Base-by-base conservation (phyloP, 2,329 filamentous ascomycete genomes). In the Pyrenophora tritici-repentis region DNA sequence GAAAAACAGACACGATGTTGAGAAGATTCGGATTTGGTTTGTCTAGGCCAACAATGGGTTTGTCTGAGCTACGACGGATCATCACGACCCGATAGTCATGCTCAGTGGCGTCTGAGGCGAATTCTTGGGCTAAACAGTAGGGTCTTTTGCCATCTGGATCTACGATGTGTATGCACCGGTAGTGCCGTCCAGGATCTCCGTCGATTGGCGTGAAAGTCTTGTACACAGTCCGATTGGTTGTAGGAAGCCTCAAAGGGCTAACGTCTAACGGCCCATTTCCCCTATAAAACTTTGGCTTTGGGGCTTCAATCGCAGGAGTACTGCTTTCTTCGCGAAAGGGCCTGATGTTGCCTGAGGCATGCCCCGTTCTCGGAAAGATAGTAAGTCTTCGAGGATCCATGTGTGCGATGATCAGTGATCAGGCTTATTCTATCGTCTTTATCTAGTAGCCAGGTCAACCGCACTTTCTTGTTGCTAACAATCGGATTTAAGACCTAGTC, bases 1-100 rank as follows among this genome's bases (percentile, higher is more conserved):
- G 5, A 17, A 61, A 61, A 5, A 55, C 42, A 42, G 36, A 37
- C 6, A 56, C 1, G 4, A 61, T 55, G 38, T 61, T 59, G 5
- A 61, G 53, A 35, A 61, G 16, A 47, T 61, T 55, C 6, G 22
- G 36, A 18, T 57, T 38, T 1, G 10, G 47, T 14, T 47, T 42
- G 9, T 33, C 45, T 31, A 58, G 13, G 4, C 50, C 20, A 50
- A 50, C 6, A 22, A 58, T 29, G 1, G 41, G 17, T 38, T 49
- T 50, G 1, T 54, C 42, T 22, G 9, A 3, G 17, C 42, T 55
- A 47, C 33, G 40, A 44, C 24, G 16, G 6, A 58, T 60, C 22
- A 55, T 55, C 7, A 58, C 22, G 8, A 55, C 42, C 7, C 20
- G n/a, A 38, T 58, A 51, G 7, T 33, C 9, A 42, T 50, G 6